Evolutionary conservation across 2,329 filamentous ascomycete species (phyloP).

Genomic region (Colletotrichum acutatum): DNA sequence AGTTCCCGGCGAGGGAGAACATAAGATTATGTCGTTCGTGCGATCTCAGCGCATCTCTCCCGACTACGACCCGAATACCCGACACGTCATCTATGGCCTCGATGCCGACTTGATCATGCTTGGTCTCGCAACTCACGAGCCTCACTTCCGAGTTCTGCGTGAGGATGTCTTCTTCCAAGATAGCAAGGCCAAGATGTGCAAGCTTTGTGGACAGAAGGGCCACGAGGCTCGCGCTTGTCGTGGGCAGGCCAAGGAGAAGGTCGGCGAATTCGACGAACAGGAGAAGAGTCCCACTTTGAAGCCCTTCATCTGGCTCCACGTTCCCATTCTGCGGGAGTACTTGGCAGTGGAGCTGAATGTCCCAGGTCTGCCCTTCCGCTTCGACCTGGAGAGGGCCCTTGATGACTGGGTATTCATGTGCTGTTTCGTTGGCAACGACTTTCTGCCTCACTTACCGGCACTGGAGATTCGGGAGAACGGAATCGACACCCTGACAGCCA

Average conservation of each 20-base stretch:
- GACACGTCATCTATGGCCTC: constrained; percentile 96
- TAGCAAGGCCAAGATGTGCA: constrained; percentile 83
- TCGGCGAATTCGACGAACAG: constrained; percentile 85
- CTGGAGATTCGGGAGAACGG: constrained; percentile 97
- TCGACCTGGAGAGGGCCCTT: constrained; percentile 92
- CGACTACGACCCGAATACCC: constrained; percentile 94
- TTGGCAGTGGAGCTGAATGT: constrained; percentile 89
- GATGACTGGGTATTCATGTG: constrained; percentile 99
- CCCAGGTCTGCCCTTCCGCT: constrained; percentile 84
- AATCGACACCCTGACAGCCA: constrained; percentile 95
- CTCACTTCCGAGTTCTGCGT: constrained; percentile 93
- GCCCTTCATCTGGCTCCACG: constrained; percentile 98
- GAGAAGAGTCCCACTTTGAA: constrained; percentile 77
- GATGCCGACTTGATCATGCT: constrained; percentile 99
- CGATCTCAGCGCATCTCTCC: constrained; percentile 91
- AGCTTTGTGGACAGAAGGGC: constrained; percentile 90
- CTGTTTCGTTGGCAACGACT: constrained; percentile 99
- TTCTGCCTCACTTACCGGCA: constrained; percentile 95
- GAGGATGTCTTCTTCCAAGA: constrained; percentile 98
- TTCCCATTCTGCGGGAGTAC: constrained; percentile 91
- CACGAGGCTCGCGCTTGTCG: constrained; percentile 89
- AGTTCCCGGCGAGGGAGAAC: constrained; percentile 96
- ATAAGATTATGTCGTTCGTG: constrained; percentile 99
- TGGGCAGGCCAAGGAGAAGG: constrained; percentile 81
- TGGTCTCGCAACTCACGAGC: constrained; percentile 95